Percentiles rank a stretch among this genome's conserved stretches.
phyloP scores from a whole-genome alignment of 192 early-diverging fungal species.

The Coemansia aciculifera region DNA sequence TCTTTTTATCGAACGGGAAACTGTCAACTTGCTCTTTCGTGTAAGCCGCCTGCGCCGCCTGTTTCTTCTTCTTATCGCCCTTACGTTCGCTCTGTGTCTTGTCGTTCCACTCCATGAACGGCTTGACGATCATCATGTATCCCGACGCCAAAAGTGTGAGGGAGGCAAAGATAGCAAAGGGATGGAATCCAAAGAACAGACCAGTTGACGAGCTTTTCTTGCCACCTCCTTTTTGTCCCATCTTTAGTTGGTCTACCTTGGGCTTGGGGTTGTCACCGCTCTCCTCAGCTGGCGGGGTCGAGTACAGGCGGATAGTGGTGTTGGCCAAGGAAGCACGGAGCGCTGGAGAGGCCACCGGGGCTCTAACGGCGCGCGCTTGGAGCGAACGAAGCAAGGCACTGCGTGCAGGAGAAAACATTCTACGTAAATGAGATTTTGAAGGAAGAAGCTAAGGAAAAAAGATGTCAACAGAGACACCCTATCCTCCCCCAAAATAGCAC shows the following conservation, averaged over 20 bases:
- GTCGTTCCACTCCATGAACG: slow-evolving; percentile 33
- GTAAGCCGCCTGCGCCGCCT: slow-evolving; percentile 13
- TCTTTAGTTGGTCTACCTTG: slow-evolving; percentile 26
- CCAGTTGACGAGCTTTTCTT: slow-evolving; percentile 4
- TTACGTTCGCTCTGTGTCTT: slow-evolving; percentile 12
- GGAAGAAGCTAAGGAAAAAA: neutral
- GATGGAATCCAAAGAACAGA: slow-evolving; percentile 30
- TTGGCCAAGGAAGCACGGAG: neutral
- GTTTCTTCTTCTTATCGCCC: slow-evolving; percentile 1
- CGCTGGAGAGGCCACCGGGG: neutral
- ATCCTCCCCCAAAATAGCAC: neutral
- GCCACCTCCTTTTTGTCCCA: slow-evolving; percentile 33
- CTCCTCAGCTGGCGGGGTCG: neutral
- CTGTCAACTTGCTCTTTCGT: slow-evolving; percentile 18
- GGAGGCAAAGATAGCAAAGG: slow-evolving; percentile 29
- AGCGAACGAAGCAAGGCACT: slow-evolving; percentile 6
- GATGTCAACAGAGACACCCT: neutral
- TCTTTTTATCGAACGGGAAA: slow-evolving; percentile 59
- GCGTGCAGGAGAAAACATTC: slow-evolving; percentile 2
- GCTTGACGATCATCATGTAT: slow-evolving; percentile 38
- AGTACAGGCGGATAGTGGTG: slow-evolving; percentile 7
- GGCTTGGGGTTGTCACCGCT: neutral
- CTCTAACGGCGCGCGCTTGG: slow-evolving; percentile 1
- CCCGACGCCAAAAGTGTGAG: slow-evolving; percentile 24
- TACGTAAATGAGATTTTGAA: neutral